Evolutionary conservation across 2,329 filamentous ascomycete species (phyloP).

Genomic region (Dactylellina haptotyla): DNA sequence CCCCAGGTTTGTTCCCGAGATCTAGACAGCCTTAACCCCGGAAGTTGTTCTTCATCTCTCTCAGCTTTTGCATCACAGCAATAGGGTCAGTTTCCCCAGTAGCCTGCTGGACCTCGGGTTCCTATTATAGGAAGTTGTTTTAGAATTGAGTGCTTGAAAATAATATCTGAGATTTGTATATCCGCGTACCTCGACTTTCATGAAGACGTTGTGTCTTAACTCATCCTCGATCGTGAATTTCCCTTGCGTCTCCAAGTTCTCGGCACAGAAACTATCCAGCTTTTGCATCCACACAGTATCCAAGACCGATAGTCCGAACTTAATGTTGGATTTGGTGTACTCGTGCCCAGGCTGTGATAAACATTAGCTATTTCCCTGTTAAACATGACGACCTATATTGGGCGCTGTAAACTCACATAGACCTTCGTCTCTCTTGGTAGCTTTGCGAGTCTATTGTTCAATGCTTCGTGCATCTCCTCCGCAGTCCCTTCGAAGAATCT

Average conservation of each 20-base stretch:
- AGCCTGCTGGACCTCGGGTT: conserved; percentile 82
- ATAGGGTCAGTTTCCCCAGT: conserved; percentile 83
- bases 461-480: conserved; percentile 88
- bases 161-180: neutral
- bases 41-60: conserved; percentile 85
- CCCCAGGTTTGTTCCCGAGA: no score
- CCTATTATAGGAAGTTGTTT: conserved; percentile 64
- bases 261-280: conserved; percentile 76
- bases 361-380: neutral
- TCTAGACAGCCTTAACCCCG: conserved; percentile 11
- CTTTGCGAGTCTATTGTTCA: conserved; percentile 83
- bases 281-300: conserved; percentile 80
- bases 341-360: conserved; percentile 73
- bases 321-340: conserved; percentile 96
- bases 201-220: conserved; percentile 97
- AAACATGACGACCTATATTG: neutral
- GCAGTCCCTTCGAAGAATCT: conserved; percentile 94
- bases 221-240: conserved; percentile 97
- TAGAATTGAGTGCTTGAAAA: neutral
- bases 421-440: conserved; percentile 92
- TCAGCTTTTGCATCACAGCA: conserved; percentile 83
- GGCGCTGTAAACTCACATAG: conserved; percentile 72
- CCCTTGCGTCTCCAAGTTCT: conserved; percentile 89
- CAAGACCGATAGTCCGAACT: conserved; percentile 81
- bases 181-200: conserved; percentile 78